Conservation (phyloP, 305 asterid genomes). For the Ajuga reptans region DNA sequence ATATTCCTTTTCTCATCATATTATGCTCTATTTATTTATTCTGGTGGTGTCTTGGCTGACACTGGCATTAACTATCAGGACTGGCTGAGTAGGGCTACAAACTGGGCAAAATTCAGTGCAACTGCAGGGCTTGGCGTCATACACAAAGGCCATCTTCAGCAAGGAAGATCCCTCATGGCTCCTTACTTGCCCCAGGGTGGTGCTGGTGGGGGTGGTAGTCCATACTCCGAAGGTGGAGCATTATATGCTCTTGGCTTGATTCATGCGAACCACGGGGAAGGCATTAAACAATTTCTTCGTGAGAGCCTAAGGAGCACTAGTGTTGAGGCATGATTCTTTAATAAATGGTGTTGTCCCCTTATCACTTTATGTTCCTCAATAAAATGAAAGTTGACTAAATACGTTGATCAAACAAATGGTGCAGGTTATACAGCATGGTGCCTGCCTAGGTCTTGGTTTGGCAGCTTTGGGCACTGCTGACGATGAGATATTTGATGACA, state of each 20-base stretch:
- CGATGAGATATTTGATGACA: constrained; percentile 79
- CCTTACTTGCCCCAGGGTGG: constrained; percentile 76
- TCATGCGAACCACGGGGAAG: constrained; percentile 98
- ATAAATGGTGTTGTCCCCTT: too few relatives aligned
- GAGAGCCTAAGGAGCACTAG: constrained; percentile 81
- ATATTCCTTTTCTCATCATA: not conserved
- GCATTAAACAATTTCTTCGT: constrained; percentile 88
- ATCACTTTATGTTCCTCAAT: too few relatives aligned
- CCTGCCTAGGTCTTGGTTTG: constrained; percentile 99
- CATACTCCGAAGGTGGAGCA: constrained; percentile 71
- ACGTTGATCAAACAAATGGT: constrained; percentile 9
- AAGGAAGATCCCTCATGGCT: constrained; percentile 97
- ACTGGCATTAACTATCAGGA: constrained; percentile 44
- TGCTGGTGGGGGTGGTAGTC: constrained; percentile 82
- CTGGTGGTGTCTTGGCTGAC: not conserved
- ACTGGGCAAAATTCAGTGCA: constrained; percentile 99
- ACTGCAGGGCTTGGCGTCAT: constrained; percentile 98
- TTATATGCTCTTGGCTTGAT: constrained; percentile 56
- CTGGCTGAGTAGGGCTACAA: constrained; percentile 98
- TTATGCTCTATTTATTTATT: not conserved
- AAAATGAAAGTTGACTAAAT: not conserved
- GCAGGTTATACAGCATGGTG: constrained; percentile 99
- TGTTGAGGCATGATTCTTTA: constrained; percentile 13
- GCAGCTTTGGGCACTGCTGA: constrained; percentile 98
- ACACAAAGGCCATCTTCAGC: constrained; percentile 94